These are phyloP conservation scores for Tricholoma sp. DNA, from an alignment of 768 basidiomycete genomes.

Conservation along the genomic window DNA sequence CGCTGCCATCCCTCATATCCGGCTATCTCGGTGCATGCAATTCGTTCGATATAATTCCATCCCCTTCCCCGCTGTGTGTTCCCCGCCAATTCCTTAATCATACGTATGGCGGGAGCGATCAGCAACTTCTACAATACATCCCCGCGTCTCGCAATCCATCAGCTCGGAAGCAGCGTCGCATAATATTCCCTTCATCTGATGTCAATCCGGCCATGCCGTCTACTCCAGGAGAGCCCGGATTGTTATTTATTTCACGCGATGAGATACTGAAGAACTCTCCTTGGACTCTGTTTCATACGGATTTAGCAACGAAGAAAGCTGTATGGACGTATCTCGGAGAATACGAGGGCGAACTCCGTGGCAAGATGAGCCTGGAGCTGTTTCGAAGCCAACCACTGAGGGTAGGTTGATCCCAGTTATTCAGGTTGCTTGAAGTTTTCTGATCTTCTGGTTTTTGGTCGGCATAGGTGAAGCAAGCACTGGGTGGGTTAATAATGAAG, in stretches of 20 bases:
- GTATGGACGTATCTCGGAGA: constrained; percentile 25
- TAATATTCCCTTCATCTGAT: constrained; percentile 18
- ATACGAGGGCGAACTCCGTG: constrained; percentile 15
- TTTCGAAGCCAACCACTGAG: constrained; percentile 8
- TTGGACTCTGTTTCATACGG: constrained; percentile 21
- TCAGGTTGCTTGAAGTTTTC: too few relatives aligned
- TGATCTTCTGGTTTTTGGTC: neutral
- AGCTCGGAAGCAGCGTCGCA: neutral
- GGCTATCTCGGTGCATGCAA: constrained; percentile 9
- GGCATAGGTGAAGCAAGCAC: too few relatives aligned
- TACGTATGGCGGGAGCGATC: constrained; percentile 17
- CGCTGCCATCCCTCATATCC: neutral
- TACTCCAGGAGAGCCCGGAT: constrained; percentile 19
- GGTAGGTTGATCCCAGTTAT: neutral
- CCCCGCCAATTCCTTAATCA: constrained; percentile 15
- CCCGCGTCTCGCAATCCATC: constrained; percentile 3
- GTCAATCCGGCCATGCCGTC: constrained; percentile 24
- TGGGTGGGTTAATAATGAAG: too few relatives aligned
- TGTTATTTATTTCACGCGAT: constrained; percentile 23
- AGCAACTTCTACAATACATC: constrained; percentile 14
- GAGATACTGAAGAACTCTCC: constrained; percentile 19
- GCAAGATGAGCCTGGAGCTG: constrained; percentile 15
- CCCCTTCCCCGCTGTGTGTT: constrained; percentile 2
- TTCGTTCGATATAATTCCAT: constrained; percentile 8
- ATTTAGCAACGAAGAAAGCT: neutral